phyloP scores from a whole-genome alignment of 331 rosid genomes.

The Stylosanthes scabra region DNA sequence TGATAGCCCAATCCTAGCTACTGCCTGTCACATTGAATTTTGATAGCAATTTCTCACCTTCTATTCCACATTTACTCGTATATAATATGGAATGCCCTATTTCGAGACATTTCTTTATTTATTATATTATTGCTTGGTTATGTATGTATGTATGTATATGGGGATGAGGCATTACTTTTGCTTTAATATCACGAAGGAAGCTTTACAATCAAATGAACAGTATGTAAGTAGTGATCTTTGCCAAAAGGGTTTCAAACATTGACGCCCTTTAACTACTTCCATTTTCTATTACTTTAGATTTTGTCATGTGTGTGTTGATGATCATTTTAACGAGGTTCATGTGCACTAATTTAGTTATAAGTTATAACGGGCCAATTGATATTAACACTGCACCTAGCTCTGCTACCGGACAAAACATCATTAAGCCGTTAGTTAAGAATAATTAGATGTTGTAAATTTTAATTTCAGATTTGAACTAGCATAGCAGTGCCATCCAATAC shows the following conservation, averaged over 20 bases:
- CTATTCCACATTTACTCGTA: conserved; percentile 4
- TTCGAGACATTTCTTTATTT: neutral
- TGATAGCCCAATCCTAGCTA: conserved; percentile 42
- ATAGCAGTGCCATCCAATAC: too few species aligned
- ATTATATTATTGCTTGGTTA: too few species aligned
- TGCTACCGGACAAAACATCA: conserved; percentile 34
- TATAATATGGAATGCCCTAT: conserved; percentile 1
- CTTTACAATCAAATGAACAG: conserved; percentile 20
- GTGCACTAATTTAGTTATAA: conserved; percentile 38
- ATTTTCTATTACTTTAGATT: too few species aligned
- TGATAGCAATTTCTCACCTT: conserved; percentile 47
- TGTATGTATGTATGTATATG: neutral
- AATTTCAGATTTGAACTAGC: too few species aligned
- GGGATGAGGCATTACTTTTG: conserved; percentile 35
- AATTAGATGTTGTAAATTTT: neutral
- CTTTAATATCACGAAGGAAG: conserved; percentile 44
- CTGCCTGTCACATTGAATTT: conserved; percentile 46
- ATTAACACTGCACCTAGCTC: conserved; percentile 49
- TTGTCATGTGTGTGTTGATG: conserved; percentile 5
- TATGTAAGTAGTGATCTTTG: conserved; percentile 8
- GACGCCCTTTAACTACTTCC: conserved; percentile 22
- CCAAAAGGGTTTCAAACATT: conserved; percentile 20
- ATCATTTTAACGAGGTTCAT: conserved; percentile 40
- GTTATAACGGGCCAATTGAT: conserved; percentile 39
- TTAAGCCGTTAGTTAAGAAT: conserved; percentile 35